Conservation (phyloP, 2,329 filamentous ascomycete genomes). For the Neopestalotiopsis clavispora region DNA sequence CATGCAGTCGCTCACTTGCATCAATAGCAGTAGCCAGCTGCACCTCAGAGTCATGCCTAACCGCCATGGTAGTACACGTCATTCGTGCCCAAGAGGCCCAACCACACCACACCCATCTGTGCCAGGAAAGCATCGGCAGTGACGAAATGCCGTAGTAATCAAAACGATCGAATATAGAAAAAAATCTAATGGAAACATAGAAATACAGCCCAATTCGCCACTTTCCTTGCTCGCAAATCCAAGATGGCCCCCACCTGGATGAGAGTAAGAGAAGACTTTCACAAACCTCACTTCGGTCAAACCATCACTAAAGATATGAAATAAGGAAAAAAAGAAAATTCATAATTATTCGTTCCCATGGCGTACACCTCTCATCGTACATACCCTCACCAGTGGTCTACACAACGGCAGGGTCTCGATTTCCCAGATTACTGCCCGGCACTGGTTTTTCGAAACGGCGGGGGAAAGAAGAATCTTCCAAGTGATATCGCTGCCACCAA, state of each 20-base stretch:
- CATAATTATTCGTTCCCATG: slow-evolving; percentile 24
- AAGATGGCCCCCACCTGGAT: not conserved
- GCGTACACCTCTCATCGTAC: not conserved
- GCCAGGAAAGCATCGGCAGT: no score
- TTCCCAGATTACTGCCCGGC: not conserved
- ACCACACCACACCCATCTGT: no score
- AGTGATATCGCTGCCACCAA: slow-evolving; percentile 1
- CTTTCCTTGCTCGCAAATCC: no score
- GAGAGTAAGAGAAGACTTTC: not conserved
- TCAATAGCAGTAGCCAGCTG: no score
- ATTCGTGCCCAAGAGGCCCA: no score
- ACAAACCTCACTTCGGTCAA: not conserved
- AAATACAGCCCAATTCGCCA: no score
- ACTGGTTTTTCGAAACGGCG: not conserved
- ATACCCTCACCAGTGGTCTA: not conserved
- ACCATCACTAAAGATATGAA: not conserved
- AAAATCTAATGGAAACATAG: no score
- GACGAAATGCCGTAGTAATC: no score
- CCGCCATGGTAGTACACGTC: no score
- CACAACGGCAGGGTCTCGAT: not conserved
- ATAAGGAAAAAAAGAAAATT: slow-evolving; percentile 23
- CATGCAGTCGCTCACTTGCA: no score
- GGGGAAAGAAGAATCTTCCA: not conserved
- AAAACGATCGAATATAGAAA: no score
- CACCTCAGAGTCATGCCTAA: no score